A percentile compares a stretch with the other conserved stretches of the same genome.
These are phyloP conservation scores for Thermochaetoides dissita DNA, from an alignment of 2,329 filamentous ascomycete species.

Conservation along the genomic window DNA sequence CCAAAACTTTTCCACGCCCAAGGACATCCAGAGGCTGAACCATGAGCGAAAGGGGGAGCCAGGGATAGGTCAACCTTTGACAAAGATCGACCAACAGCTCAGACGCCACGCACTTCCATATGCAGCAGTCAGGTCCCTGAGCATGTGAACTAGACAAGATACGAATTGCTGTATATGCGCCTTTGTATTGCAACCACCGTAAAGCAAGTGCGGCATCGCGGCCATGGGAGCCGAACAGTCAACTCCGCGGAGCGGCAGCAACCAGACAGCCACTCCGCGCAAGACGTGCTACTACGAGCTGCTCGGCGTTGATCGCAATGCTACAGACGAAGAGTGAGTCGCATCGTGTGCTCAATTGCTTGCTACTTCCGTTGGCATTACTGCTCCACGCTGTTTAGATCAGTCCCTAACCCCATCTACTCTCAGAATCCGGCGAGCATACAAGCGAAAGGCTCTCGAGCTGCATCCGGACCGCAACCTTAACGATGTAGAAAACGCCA, in stretches of 20 bases:
- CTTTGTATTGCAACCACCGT: no score
- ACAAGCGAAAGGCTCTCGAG: slow-evolving; percentile 78
- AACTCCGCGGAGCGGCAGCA: slow-evolving; percentile 22
- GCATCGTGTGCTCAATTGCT: background rate
- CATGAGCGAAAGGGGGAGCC: no score
- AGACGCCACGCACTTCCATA: no score
- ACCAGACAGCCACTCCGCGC: slow-evolving; percentile 16
- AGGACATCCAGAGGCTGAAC: no score
- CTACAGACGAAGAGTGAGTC: slow-evolving; percentile 65
- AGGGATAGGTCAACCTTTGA: no score
- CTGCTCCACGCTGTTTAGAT: background rate
- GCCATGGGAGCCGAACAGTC: slow-evolving; percentile 45
- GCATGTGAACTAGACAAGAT: no score
- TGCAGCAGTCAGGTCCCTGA: no score
- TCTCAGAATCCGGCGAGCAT: slow-evolving; percentile 76
- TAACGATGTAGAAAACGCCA: slow-evolving; percentile 70
- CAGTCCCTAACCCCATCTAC: background rate
- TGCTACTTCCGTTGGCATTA: no score
- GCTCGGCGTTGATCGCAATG: slow-evolving; percentile 56
- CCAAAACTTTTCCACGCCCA: no score
- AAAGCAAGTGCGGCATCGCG: no score
- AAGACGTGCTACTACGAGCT: slow-evolving; percentile 82
- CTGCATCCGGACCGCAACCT: slow-evolving; percentile 91
- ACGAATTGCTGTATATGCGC: no score
- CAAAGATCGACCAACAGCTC: no score